Conservation (phyloP, 345 rosid species). For the Dipteronia sinensis region DNA sequence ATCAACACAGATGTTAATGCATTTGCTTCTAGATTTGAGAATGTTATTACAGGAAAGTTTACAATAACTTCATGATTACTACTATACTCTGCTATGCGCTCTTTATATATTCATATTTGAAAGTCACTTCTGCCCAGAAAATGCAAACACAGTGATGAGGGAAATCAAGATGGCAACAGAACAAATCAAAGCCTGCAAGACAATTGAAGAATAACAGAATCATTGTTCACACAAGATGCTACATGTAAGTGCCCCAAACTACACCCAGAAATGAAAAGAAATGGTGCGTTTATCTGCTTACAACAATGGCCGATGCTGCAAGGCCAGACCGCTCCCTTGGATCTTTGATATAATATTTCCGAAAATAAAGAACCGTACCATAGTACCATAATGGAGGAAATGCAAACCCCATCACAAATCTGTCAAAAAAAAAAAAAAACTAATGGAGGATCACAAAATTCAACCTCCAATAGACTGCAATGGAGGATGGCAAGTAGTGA, state of each 20-base stretch:
- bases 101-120: neutral
- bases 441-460: neutral
- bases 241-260: neutral
- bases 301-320: slow-evolving; percentile 44
- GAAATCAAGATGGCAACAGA: slow-evolving; percentile 17
- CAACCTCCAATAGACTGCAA: neutral
- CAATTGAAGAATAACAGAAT: neutral
- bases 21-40: neutral
- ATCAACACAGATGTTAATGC: neutral
- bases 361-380: slow-evolving; percentile 27
- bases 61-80: neutral
- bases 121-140: neutral
- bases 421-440: neutral
- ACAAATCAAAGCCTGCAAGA: slow-evolving; percentile 30
- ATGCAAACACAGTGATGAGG: slow-evolving; percentile 12
- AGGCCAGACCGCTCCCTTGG: slow-evolving; percentile 38
- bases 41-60: neutral
- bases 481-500: neutral
- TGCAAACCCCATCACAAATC: slow-evolving; percentile 31
- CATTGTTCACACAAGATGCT: neutral
- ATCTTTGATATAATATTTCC: slow-evolving; percentile 26
- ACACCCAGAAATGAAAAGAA: neutral
- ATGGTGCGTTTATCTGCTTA: slow-evolving; percentile 17
- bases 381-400: slow-evolving; percentile 37
- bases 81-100: slow-evolving; percentile 5